Evolutionary conservation across 169 alveolate species (phyloP), one percentile per base, ranked within the genome.

Genomic region (Plasmodium blacklocki): DNA sequence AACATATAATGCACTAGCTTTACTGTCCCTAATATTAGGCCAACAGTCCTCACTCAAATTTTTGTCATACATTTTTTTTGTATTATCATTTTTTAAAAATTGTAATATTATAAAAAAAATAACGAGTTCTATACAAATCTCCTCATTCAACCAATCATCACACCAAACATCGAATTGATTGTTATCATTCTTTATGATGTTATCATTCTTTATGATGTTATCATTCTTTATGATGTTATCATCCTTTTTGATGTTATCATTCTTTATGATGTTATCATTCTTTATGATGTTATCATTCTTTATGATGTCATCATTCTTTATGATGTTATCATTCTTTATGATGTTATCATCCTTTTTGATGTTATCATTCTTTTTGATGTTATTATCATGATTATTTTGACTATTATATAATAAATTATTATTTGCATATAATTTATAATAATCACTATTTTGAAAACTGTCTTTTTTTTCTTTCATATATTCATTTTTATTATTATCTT

Each of bases 41-140:
- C 90, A 80, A 67, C 80, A 54, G 14, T 80, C 90, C 52, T 80
- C 83, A 39, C 80, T 80, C 21, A 80, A 80, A 50, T n/a, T 80
- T 67, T 80, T 80, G 26, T 80, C 90, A 71, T 80, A 80, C 15
- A 67, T 80, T 29, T 71, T 80, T 47, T 67, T 80, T 72, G 32
- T 60, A 80, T 67, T 50, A 29, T 80, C 90, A 21, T 67, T 80
- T 43, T 80, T 80, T 15, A 80, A 70, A 54, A 80, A 80, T 68
- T 80, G 90, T 26, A 80, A 26, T 4, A 80, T 80, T 4, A 80
- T 80, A 39, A 80, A 80, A 80, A 80, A 80, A 6, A 67, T 80
- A 6, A 80, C 83, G 2, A 80, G 21, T 15, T 80, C 90, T 19
- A 80, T 80, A 23, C 83, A 49, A 49, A 80, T 62, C 21, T 56